phyloP scores from a whole-genome alignment of 2,329 filamentous ascomycete species.

The Incumbomyces delicatus region DNA sequence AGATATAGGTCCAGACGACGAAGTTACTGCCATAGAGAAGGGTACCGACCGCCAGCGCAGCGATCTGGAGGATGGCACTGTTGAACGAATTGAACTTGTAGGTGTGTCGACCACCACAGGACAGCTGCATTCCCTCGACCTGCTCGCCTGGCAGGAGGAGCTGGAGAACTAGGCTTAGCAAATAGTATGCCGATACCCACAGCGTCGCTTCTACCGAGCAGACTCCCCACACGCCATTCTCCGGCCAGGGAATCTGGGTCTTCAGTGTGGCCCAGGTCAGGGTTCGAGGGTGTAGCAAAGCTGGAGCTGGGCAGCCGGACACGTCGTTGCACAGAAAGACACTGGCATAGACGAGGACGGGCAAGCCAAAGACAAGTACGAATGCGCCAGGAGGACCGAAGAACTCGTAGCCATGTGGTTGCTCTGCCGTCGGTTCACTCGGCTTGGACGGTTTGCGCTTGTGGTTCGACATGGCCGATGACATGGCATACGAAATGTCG shows the following conservation, averaged over 20 bases:
- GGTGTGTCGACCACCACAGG: slow-evolving; percentile 62
- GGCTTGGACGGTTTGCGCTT: slow-evolving; percentile 9
- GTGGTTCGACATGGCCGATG: not conserved
- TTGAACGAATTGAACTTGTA: slow-evolving; percentile 75
- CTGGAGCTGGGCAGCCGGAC: slow-evolving; percentile 80
- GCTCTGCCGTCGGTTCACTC: slow-evolving; percentile 8
- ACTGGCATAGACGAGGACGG: slow-evolving; percentile 66
- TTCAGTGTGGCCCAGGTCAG: slow-evolving; percentile 65
- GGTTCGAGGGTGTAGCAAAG: slow-evolving; percentile 61
- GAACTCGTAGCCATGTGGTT: slow-evolving; percentile 39
- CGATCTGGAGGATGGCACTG: slow-evolving; percentile 64
- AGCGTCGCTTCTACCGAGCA: slow-evolving; percentile 58
- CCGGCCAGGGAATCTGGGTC: slow-evolving; percentile 70
- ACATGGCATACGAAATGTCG: slow-evolving; percentile 6
- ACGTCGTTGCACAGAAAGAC: slow-evolving; percentile 87
- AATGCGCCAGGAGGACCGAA: slow-evolving; percentile 56
- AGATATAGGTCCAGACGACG: slow-evolving; percentile 82
- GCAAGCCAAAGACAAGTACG: slow-evolving; percentile 69
- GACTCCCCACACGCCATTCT: slow-evolving; percentile 59
- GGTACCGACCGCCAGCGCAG: slow-evolving; percentile 64
- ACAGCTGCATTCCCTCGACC: slow-evolving; percentile 59
- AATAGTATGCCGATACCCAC: slow-evolving; percentile 69
- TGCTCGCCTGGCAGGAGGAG: slow-evolving; percentile 65
- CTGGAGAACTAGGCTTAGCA: slow-evolving; percentile 65
- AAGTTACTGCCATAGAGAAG: slow-evolving; percentile 69